Percentiles rank a stretch among this genome's conserved stretches.
These are phyloP conservation scores for Vicia sativa DNA, from an alignment of 306 rosid species.

Conservation along the genomic window DNA sequence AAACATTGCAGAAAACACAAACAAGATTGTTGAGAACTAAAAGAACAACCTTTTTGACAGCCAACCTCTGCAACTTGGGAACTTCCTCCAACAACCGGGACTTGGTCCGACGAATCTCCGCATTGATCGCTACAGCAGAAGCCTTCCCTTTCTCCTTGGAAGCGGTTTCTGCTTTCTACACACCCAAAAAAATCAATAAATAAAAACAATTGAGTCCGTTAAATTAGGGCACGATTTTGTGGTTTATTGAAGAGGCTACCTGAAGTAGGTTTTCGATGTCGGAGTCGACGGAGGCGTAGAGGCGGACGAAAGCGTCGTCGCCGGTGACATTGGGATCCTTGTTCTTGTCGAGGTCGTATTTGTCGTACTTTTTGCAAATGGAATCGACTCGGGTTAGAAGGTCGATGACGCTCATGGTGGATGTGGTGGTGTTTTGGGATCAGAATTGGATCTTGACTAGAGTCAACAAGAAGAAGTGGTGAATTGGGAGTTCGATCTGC, in stretches of 20 bases:
- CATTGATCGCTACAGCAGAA: conserved; percentile 89
- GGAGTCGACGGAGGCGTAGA: conserved; percentile 68
- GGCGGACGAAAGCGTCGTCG: conserved; percentile 93
- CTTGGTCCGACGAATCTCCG: conserved; percentile 96
- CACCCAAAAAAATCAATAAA: not conserved
- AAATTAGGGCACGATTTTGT: conserved; percentile 8
- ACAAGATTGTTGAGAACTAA: conserved; percentile 18
- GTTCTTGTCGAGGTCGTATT: conserved; percentile 83
- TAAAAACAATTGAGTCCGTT: not conserved
- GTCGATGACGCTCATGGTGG: conserved; percentile 91
- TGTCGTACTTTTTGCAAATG: conserved; percentile 94
- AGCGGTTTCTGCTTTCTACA: conserved; percentile 93
- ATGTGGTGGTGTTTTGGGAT: not conserved
- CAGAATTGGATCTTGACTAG: not conserved
- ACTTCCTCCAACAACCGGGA: conserved; percentile 90
- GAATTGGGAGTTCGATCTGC: conserved; percentile 22
- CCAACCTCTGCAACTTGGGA: conserved; percentile 92
- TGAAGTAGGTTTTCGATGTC: conserved; percentile 77
- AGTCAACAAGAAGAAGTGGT: not conserved
- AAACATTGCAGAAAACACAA: not conserved
- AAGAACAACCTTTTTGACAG: conserved; percentile 74
- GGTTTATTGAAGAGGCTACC: conserved; percentile 31
- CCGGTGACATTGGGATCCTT: conserved; percentile 80
- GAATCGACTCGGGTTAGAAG: conserved; percentile 91
- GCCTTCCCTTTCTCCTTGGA: conserved; percentile 87